These are phyloP conservation scores for Geotrichum carabidarum DNA, from an alignment of 1,139 yeast species.

Conservation along the genomic window DNA sequence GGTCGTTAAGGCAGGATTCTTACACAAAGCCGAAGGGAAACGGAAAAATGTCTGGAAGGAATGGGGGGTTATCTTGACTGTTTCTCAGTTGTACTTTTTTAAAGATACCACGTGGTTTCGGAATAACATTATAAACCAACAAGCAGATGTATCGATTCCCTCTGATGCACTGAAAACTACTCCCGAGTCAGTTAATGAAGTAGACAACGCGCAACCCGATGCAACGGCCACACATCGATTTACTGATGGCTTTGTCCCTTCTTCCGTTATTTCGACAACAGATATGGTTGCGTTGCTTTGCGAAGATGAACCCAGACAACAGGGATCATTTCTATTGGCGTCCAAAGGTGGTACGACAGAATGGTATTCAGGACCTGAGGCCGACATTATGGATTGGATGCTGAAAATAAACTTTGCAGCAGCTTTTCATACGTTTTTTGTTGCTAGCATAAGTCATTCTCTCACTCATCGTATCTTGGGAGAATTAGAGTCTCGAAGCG, in stretches of 20 bases:
- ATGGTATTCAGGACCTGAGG: slow-evolving; percentile 36
- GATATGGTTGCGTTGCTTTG: slow-evolving; percentile 36
- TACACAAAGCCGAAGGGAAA: slow-evolving; percentile 38
- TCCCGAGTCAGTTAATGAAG: neutral
- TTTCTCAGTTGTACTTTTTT: slow-evolving; percentile 41
- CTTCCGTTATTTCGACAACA: slow-evolving; percentile 35
- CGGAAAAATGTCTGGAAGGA: slow-evolving; percentile 38
- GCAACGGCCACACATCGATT: slow-evolving; percentile 29
- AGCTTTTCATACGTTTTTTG: slow-evolving; percentile 41
- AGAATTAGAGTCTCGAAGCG: neutral
- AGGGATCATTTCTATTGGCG: slow-evolving; percentile 31
- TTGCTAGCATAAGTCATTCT: neutral
- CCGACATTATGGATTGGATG: slow-evolving; percentile 53
- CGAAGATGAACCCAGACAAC: slow-evolving; percentile 18
- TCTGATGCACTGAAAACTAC: neutral
- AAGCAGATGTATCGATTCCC: neutral
- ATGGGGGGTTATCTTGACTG: slow-evolving; percentile 43
- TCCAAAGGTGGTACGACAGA: slow-evolving; percentile 37
- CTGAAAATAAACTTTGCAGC: slow-evolving; percentile 52
- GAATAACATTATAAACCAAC: slow-evolving; percentile 23
- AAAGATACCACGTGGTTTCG: slow-evolving; percentile 41
- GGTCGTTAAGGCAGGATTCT: slow-evolving; percentile 40
- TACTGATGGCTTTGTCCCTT: slow-evolving; percentile 40
- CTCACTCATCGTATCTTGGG: neutral
- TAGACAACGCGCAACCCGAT: neutral